Evolutionary conservation across 192 early-diverging fungal species (phyloP), one percentile per base, ranked within the genome.

Genomic region (Coemansia pectinata): DNA sequence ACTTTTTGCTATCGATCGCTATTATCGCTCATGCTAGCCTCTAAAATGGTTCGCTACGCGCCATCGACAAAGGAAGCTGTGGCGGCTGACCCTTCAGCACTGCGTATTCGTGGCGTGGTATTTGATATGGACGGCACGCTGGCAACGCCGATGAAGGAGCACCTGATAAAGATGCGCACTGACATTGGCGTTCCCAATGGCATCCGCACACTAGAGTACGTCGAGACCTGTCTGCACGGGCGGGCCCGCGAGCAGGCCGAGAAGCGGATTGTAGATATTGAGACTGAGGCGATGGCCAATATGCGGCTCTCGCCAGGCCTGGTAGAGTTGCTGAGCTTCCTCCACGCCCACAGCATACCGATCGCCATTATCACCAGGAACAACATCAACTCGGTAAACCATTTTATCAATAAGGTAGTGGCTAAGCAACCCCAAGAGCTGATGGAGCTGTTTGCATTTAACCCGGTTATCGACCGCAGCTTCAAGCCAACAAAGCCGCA

Each of bases 91-190:
- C 66, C 76, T 11, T 21, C 55, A n/a, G 72, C 76, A 14, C 59
- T 71, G 63, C 76, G 81, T 4, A 83, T 83, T 47, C 76, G 81
- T 39, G 81, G 81, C 11, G 76, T 83, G 2, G 76, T 78, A 12
- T 83, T 83, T 33, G 81, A 84, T 50, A 85, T 85, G 83, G 83
- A 85, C 45, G 83, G 83, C 39, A 85, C 83, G 8, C 62, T 85
- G 50, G 73, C 79, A 15, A 78, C 70, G 23, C 76, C 83, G 10
- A 85, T 85, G 39, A 78, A 66, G 52, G 76, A 72, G 62, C 63
- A 78, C 59, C 68, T 85, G 66, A 8, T 38, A 14, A 55, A 72
- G 36, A 81, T 85, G 78, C 75, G 72, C 29, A 41, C 19, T 23
- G 75, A 67, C 11, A 41, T 85, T 12, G 63, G 66, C n/a, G 73